These are phyloP conservation scores for Pueraria montana DNA, from an alignment of 306 rosid genomes.

Conservation along the genomic window DNA sequence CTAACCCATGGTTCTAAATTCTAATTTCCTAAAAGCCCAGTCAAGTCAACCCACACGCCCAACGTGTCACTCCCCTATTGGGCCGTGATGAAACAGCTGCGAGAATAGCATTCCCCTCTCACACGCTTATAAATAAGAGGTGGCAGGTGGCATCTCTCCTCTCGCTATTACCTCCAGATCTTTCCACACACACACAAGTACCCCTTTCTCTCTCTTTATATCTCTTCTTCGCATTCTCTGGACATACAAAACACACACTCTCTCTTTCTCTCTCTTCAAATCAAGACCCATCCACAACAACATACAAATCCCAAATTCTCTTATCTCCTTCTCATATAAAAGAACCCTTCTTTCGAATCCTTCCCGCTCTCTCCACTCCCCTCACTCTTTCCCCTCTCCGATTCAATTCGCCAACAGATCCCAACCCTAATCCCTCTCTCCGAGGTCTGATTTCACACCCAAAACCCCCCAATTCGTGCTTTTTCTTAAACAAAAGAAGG, in stretches of 20 bases:
- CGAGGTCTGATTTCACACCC: conserved; percentile 48
- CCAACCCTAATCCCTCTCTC: conserved; percentile 42
- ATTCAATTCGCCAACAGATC: neutral
- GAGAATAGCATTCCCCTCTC: neutral
- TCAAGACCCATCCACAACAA: conserved; percentile 32
- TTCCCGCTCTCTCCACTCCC: conserved; percentile 60
- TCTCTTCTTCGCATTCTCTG: conserved; percentile 37
- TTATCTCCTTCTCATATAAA: conserved; percentile 51
- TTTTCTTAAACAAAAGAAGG: neutral
- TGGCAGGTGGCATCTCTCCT: neutral
- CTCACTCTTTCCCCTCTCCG: neutral
- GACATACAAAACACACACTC: conserved; percentile 20
- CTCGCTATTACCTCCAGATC: conserved; percentile 33
- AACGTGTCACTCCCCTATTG: neutral
- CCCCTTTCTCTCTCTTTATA: conserved; percentile 9
- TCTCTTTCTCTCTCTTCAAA: conserved; percentile 43
- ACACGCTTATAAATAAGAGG: neutral
- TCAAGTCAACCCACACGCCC: neutral
- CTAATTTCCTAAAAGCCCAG: neutral
- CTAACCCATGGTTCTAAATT: neutral
- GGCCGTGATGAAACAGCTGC: neutral
- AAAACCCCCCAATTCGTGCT: neutral
- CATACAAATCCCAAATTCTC: conserved; percentile 39
- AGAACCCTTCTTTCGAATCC: conserved; percentile 54
- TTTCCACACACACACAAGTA: conserved; percentile 34